Base-by-base conservation (phyloP, 495 filamentous ascomycete species). In the Podospora fimiseda region DNA sequence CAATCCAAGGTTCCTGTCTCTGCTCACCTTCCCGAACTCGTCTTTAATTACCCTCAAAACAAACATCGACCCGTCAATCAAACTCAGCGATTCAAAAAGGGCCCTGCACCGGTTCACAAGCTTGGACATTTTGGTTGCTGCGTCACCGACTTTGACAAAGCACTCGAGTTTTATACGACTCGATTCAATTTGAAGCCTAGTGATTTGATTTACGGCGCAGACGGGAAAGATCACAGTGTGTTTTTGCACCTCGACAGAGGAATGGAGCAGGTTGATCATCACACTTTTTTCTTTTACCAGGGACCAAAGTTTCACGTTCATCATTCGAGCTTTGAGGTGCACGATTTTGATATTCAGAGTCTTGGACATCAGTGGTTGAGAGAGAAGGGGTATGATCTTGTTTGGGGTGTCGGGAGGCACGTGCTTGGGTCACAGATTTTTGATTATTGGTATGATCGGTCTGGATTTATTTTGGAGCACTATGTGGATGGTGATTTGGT, bases 321-420 rank as follows among this genome's bases (percentile, higher is more conserved):
- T 54, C 85, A 89, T 56, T 77, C 75, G n/a, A 79, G 74, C 5
- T 89, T 83, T 55, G 84, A 89, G 60, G 82, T 86, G 1, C 76
- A 83, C 56, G 83, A 89, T 56, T 85, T 83, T 57, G 85, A 89
- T 55, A 80, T 79, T 0, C 84, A 88, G 70, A 65, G 79, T 21
- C 68, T 88, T 6, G 85, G 85, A 0, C 85, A 89, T 60, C 72
- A 84, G 36, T 86, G 80, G 78, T 71, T 89, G 13, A 70, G 69
- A 0, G 62, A 74, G 53, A 81, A 83, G 62, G 75, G 74, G 3
- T 85, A 85, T 57, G 70, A 78, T 52, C 74, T 74, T 39, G 80
- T 81, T 37, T 89, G 85, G 85, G 84, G 84, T 2, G 76, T 84
- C 58, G 71, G 85, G 58, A 60, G 86, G 68, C 80, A 87, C 74